A percentile compares a stretch with the other conserved stretches of the same genome.
Evolutionary conservation across 2,329 filamentous ascomycete species (phyloP).

Genomic region (Grosmannia huntii): DNA sequence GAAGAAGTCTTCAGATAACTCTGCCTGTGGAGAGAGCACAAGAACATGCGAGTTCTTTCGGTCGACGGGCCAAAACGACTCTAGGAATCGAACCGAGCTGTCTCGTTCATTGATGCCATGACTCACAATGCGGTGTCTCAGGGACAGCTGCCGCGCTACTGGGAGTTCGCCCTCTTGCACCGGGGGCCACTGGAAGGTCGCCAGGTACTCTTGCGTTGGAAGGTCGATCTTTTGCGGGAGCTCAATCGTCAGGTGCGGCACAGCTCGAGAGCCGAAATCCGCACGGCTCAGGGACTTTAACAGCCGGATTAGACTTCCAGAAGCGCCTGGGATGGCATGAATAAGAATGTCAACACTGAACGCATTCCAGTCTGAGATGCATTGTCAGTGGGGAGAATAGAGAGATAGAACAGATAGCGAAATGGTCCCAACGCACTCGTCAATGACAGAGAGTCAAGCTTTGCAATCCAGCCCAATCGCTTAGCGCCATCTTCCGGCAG

Average conservation of each 20-base stretch:
- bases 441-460: constrained; percentile 61
- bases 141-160: constrained; percentile 43
- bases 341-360: constrained; percentile 72
- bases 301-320: constrained; percentile 63
- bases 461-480: constrained; percentile 63
- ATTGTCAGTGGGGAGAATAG: constrained; percentile 12
- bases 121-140: constrained; percentile 61
- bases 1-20: constrained; percentile 70
- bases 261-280: constrained; percentile 58
- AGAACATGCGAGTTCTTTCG: constrained; percentile 59
- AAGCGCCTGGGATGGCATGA: constrained; percentile 56
- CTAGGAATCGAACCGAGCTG: constrained; percentile 62
- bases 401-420: background rate
- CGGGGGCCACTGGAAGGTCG: constrained; percentile 56
- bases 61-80: constrained; percentile 73
- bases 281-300: constrained; percentile 62
- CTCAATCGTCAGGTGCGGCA: constrained; percentile 73
- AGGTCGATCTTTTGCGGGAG: constrained; percentile 59
- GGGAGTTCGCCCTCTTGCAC: constrained; percentile 21
- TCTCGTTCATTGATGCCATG: constrained; percentile 51
- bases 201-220: constrained; percentile 48
- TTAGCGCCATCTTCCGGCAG: constrained; percentile 52
- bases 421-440: constrained; percentile 33
- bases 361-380: constrained; percentile 56
- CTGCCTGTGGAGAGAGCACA: constrained; percentile 68